Base-by-base conservation (phyloP, 2,329 filamentous ascomycete species). In the Clonostachys chloroleuca region DNA sequence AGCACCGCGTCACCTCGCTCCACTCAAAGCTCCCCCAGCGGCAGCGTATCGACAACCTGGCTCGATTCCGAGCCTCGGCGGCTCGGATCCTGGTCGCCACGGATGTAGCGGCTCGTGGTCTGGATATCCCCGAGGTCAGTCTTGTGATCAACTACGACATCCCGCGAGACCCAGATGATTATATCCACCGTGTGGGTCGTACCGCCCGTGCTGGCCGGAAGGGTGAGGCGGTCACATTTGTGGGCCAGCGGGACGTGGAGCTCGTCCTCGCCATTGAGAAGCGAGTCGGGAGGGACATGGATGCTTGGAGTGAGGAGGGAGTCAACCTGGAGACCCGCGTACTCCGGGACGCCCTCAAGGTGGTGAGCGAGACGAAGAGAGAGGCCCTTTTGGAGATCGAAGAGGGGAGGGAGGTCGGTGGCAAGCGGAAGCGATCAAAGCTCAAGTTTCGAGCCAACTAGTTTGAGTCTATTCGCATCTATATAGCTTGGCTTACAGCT, bases 81-180 rank as follows among this genome's bases (percentile, higher is more conserved):
- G 91, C 94, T 7, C 81, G 92, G 13, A 87, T 99, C 48, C 80
- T 99, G 2, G 88, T 99, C 12, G 92, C 94, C 2, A 99, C 94
- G 1, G 94, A 99, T 63, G 92, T 99, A 13, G 94, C 94, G 1
- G 89, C 91, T 17, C 82, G 94, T 65, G 94, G 94, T 76, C 80
- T 99, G 5, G 94, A 99, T 70, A 96, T 99, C 51, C 92, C 92
- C 2, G 88, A 91, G 55, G 92, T 97, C 7, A 86, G 81, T 47
- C 69, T 97, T 14, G 94, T 99, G 3, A 73, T 99, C 61, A 97
- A 99, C 68, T 99, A 92, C 67, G 94, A 99, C 62, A 83, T 99
- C 1, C 94, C 94, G 0, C 84, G 92, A n/a, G 90, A 96, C 61
- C 90, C 92, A 4, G 92, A 96, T 64, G 92, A 96, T 67, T 99